A percentile compares a stretch with the other conserved stretches of the same genome.
Evolutionary conservation across 2,329 filamentous ascomycete species (phyloP).

Genomic region (Claviceps sp.): DNA sequence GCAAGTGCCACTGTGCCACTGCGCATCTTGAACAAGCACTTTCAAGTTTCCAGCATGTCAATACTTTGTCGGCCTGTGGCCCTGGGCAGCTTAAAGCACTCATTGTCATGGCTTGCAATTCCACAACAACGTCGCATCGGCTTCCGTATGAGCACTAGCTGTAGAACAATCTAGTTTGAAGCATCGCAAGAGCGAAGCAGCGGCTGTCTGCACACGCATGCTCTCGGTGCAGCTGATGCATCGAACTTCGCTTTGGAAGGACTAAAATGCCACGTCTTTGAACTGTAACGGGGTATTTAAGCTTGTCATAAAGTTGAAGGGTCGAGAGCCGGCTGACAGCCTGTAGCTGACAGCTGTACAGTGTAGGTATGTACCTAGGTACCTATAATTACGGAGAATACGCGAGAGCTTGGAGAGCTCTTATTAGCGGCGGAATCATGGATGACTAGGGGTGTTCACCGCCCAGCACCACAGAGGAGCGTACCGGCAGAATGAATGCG

Average conservation of each 20-base stretch:
- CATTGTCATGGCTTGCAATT: neutral
- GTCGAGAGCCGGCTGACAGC: neutral
- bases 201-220: neutral
- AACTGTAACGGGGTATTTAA: neutral
- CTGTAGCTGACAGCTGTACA: too few species aligned
- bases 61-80: neutral
- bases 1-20: neutral
- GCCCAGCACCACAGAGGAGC: conserved; percentile 1
- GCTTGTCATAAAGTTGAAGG: neutral
- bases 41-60: neutral
- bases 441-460: conserved; percentile 1
- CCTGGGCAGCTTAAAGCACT: neutral
- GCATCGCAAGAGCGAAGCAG: neutral
- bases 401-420: neutral
- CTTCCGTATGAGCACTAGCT: neutral
- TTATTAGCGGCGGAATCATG: too few species aligned
- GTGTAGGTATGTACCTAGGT: too few species aligned
- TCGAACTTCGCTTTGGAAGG: neutral
- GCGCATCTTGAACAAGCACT: neutral
- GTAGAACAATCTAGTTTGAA: neutral
- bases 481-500: neutral
- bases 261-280: neutral
- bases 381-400: neutral
- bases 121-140: neutral
- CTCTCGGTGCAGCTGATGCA: neutral